These are phyloP conservation scores for Pythium myriotylum DNA, from an alignment of 352 stramenopile species.

Conservation along the genomic window DNA sequence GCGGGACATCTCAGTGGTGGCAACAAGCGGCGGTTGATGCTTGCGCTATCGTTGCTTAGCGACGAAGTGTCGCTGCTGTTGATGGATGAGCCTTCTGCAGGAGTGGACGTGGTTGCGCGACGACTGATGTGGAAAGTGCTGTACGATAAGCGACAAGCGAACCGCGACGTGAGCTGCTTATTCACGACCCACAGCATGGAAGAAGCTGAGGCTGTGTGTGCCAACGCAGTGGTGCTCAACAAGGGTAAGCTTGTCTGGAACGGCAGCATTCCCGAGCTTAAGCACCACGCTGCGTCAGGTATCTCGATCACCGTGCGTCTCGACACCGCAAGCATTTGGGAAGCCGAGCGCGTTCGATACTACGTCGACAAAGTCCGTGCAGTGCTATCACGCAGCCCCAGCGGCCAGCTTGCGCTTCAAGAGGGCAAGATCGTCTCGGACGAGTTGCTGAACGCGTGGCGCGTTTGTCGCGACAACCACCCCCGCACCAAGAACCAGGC, in stretches of 20 bases:
- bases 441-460: slow-evolving; percentile 58
- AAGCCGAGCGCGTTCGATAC: slow-evolving; percentile 37
- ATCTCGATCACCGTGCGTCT: slow-evolving; percentile 74
- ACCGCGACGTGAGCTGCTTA: slow-evolving; percentile 59
- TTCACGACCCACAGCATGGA: slow-evolving; percentile 90
- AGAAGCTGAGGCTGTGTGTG: slow-evolving; percentile 81
- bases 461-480: slow-evolving; percentile 45
- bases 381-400: slow-evolving; percentile 28
- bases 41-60: slow-evolving; percentile 70
- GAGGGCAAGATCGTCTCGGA: slow-evolving; percentile 31
- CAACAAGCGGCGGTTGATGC: slow-evolving; percentile 82
- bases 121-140: slow-evolving; percentile 83
- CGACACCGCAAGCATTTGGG: slow-evolving; percentile 48
- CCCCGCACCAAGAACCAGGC: slow-evolving; percentile 18
- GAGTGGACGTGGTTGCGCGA: slow-evolving; percentile 78
- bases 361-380: slow-evolving; percentile 47
- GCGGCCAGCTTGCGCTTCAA: slow-evolving; percentile 21
- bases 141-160: slow-evolving; percentile 54
- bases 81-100: slow-evolving; percentile 81
- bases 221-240: slow-evolving; percentile 76
- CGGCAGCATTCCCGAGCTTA: slow-evolving; percentile 79
- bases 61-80: slow-evolving; percentile 69
- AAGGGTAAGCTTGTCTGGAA: slow-evolving; percentile 76
- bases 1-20: slow-evolving; percentile 75
- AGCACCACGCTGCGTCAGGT: slow-evolving; percentile 64